A percentile compares a stretch with the other conserved stretches of the same genome.
phyloP scores from a whole-genome alignment of 2,329 filamentous ascomycete genomes.

The Aureobasidium sp. region DNA sequence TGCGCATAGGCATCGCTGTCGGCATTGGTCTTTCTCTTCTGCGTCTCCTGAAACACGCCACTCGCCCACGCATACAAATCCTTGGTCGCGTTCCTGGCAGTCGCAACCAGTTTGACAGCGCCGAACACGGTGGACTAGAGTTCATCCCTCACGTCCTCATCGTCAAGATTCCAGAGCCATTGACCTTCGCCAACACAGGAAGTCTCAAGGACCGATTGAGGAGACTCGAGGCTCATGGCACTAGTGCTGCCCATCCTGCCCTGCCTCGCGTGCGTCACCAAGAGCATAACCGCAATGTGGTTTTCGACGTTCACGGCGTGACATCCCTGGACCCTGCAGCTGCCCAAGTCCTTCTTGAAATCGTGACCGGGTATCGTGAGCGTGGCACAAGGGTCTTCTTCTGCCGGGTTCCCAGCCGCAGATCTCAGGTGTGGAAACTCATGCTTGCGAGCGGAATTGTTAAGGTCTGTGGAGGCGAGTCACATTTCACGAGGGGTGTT shows the following conservation, averaged over 20 bases:
- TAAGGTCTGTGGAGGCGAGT: slow-evolving; percentile 67
- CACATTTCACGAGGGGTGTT: slow-evolving; percentile 75
- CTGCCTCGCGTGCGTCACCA: slow-evolving; percentile 68
- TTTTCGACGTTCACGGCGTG: slow-evolving; percentile 98
- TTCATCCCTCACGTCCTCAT: slow-evolving; percentile 90
- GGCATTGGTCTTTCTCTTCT: slow-evolving; percentile 87
- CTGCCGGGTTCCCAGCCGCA: slow-evolving; percentile 46
- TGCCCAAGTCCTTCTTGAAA: slow-evolving; percentile 84
- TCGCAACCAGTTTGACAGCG: slow-evolving; percentile 71
- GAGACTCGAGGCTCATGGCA: slow-evolving; percentile 86
- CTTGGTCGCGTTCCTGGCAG: slow-evolving; percentile 82
- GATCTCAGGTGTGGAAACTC: slow-evolving; percentile 58
- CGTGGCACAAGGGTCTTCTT: slow-evolving; percentile 74
- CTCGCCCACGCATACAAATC: slow-evolving; percentile 91
- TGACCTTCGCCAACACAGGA: slow-evolving; percentile 96
- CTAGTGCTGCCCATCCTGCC: slow-evolving; percentile 74
- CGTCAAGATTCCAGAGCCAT: slow-evolving; percentile 92
- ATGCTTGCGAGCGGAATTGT: slow-evolving; percentile 81
- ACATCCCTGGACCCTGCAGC: slow-evolving; percentile 90
- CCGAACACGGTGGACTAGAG: slow-evolving; percentile 65
- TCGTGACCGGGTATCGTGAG: slow-evolving; percentile 72
- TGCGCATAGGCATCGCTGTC: slow-evolving; percentile 87
- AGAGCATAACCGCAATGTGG: slow-evolving; percentile 84
- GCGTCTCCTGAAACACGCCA: slow-evolving; percentile 83
- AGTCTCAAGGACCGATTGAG: slow-evolving; percentile 70